A percentile compares a stretch with the other conserved stretches of the same genome.
These are phyloP conservation scores for Prasinococcaceae sp. DNA, from an alignment of 139 green algal species.

Conservation along the genomic window DNA sequence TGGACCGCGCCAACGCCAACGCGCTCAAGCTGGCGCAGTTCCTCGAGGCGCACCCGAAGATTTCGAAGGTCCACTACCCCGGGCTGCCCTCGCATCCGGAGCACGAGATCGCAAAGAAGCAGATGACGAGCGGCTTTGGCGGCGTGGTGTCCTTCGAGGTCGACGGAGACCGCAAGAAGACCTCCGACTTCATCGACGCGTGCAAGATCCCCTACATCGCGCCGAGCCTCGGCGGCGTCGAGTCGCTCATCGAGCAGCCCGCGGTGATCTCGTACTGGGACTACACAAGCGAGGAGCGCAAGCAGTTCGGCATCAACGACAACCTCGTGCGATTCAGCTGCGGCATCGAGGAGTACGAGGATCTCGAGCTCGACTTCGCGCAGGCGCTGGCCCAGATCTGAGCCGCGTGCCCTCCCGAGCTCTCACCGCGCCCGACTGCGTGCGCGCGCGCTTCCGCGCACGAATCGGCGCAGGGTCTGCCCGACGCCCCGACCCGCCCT, in stretches of 20 bases:
- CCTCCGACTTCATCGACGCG: conserved; percentile 80
- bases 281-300: conserved; percentile 65
- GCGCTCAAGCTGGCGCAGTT: conserved; percentile 49
- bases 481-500: too few species aligned
- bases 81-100: conserved; percentile 82
- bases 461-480: too few species aligned
- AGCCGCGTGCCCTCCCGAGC: too few species aligned
- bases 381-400: conserved; percentile 76
- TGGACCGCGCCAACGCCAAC: conserved; percentile 63
- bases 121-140: conserved; percentile 83
- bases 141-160: conserved; percentile 90
- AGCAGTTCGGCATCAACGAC: conserved; percentile 91
- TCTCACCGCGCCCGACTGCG: too few species aligned
- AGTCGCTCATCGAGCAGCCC: conserved; percentile 96
- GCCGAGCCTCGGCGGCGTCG: conserved; percentile 87
- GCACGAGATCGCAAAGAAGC: conserved; percentile 71
- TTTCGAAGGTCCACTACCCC: conserved; percentile 55
- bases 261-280: conserved; percentile 76
- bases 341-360: conserved; percentile 81
- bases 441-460: too few species aligned
- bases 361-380: conserved; percentile 85
- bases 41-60: conserved; percentile 77
- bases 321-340: conserved; percentile 86
- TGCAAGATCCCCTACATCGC: conserved; percentile 93
- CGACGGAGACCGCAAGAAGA: conserved; percentile 71